Evolutionary conservation across 805 yeast species (phyloP), one percentile per base, ranked within the genome.

Genomic region (Candida silvatica): DNA sequence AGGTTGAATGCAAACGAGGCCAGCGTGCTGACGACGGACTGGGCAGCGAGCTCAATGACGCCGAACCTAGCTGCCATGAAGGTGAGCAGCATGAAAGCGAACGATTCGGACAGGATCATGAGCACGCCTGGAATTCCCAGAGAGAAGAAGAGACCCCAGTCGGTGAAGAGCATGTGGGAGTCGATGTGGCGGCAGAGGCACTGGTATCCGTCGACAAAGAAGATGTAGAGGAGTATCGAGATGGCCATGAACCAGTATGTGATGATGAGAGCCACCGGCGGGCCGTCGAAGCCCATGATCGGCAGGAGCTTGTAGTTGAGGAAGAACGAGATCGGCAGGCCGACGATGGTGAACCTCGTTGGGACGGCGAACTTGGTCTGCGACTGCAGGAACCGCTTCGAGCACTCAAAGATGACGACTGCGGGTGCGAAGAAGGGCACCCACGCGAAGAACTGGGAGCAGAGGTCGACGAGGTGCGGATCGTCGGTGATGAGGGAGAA

Each of bases 361-460:
- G 85, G 79, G 2, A 86, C 84, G 48, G 77, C 80, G 56, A 80
- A 81, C 20, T 79, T 71, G 35, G 81, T 81, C 60, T 81, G 90
- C 35, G 84, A 72, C 53, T 81, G 90, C 43, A 81, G 61, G 47
- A 67, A 81, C 52, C 82, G 73, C 52, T 81, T 80, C 30, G 79
- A 76, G 49, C 77, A 75, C 55, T 81, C 92, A 43, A 71, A 73
- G 3, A 80, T 45, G 14, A 77, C 73, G 49, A 71, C 74, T 0
- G 83, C 85, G 2, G 88, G 88, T 3, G 77, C 64, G 20, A 84
- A 87, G 19, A 73, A 50, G 3, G 76, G 58, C 34, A 77, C 63
- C 7, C 71, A 55, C 29, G 61, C 52, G 37, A 81, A 56, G 49
- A 78, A 81, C 16, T 54, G 46, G 4, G 76, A 59, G 4, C 87